A percentile compares a stretch with the other conserved stretches of the same genome.
phyloP scores from a whole-genome alignment of 2,329 filamentous ascomycete genomes.

The Aspergillus tanneri region DNA sequence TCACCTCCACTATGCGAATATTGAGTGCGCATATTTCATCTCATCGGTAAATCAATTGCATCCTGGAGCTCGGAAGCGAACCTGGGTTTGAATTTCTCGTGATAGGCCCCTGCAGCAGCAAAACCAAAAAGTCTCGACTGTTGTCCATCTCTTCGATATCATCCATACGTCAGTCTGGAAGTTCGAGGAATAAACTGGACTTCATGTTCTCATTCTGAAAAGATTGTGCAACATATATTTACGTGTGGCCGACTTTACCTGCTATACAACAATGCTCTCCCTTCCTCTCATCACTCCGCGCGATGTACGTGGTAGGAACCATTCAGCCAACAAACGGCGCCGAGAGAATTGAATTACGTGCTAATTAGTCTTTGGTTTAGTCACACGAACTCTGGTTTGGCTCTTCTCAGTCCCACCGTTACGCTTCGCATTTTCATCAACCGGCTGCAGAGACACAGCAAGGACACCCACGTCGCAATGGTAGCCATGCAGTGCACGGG shows the following conservation, averaged over 20 bases:
- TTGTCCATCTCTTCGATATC: no score
- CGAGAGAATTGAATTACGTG: no score
- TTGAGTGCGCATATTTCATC: neutral
- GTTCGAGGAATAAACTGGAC: no score
- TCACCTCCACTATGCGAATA: neutral
- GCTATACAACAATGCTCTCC: slow-evolving; percentile 51
- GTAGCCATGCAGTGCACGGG: slow-evolving; percentile 24
- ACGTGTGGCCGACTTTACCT: neutral
- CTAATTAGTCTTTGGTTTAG: slow-evolving; percentile 43
- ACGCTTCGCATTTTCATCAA: slow-evolving; percentile 26
- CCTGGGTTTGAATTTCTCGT: no score
- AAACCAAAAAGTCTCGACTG: no score
- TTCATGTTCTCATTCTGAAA: no score
- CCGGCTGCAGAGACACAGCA: slow-evolving; percentile 11
- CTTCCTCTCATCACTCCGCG: slow-evolving; percentile 68
- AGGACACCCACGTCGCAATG: slow-evolving; percentile 12
- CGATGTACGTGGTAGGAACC: slow-evolving; percentile 55
- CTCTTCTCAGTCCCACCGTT: slow-evolving; percentile 55
- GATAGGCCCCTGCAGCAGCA: no score
- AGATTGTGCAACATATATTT: neutral
- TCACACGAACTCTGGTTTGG: slow-evolving; percentile 74
- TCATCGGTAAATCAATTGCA: neutral
- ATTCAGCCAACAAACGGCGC: no score
- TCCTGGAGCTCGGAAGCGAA: no score
- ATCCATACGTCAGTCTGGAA: no score